Evolutionary conservation across 306 rosid species (phyloP), one percentile per base, ranked within the genome.

Genomic region (Rosa lucieae): DNA sequence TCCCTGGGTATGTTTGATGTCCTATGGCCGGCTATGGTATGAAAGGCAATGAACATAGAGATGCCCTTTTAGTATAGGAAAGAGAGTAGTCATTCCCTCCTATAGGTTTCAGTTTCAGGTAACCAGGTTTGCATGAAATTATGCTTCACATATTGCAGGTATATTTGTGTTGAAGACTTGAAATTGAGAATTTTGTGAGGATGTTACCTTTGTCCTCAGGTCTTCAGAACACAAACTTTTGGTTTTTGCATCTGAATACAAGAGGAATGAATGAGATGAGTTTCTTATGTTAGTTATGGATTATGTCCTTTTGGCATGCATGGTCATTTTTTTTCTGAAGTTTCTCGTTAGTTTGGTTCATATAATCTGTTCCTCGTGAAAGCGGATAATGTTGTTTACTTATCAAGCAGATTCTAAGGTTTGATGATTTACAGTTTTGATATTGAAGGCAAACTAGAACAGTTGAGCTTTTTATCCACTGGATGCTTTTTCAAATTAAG

Each of bases 1-100:
- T 51, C 63, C 21, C 37, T 77, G 48, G 39, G 63, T 23, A 13
- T 77, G 68, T 76, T 21, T 63, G 68, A 20, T 70, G 55, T 70
- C 10, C 39, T 39, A 62, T 62, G 17, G 67, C 18, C 8, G 6
- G 17, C 56, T 51, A 51, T 51, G 1, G 56, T 15, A 51, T 1
- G 8, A 51, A 51, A 5, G 0, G 56, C 56, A 5, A 29, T 62
- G 42, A 56, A n/a, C 1, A 20, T 8, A n/a, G 63, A n/a, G 23
- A 56, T 56, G 63, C 32, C 67, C 67, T 29, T 12, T 11, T 11
- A 21, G 18, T 62, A 26, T 62, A 62, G 67, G 67, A 10, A 23
- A 59, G 67, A 59, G 18, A 29, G 40, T 26, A 26, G 18, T 26
- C 67, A 62, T 62, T 29, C 67, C 35, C 14, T 62, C 67, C 7